phyloP scores from a whole-genome alignment of 768 basidiomycete species.

The Mycena rebaudengoi region DNA sequence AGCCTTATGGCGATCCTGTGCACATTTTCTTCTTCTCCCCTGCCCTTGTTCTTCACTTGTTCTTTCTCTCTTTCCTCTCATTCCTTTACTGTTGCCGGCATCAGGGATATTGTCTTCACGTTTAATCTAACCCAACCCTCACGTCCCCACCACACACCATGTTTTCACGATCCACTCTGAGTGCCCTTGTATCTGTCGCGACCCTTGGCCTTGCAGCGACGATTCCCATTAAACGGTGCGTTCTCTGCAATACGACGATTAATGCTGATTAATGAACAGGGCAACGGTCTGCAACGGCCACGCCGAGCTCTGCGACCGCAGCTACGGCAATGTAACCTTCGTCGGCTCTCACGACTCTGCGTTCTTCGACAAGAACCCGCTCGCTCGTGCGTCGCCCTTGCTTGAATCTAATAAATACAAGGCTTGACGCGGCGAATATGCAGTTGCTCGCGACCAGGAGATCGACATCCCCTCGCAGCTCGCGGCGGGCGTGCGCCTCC shows the following conservation, averaged over 20 bases:
- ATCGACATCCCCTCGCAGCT: constrained; percentile 60
- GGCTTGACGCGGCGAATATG: background rate
- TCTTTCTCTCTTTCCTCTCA: no score
- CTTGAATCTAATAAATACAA: constrained; percentile 20
- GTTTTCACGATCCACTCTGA: constrained; percentile 13
- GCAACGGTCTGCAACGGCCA: constrained; percentile 71
- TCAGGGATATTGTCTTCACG: no score
- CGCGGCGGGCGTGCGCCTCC: constrained; percentile 58
- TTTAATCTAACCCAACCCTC: background rate
- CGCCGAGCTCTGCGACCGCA: constrained; percentile 64
- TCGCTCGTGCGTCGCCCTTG: constrained; percentile 47
- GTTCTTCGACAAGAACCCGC: constrained; percentile 55
- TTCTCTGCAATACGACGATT: background rate
- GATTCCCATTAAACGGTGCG: constrained; percentile 2
- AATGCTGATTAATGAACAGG: constrained; percentile 28
- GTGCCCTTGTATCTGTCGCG: background rate
- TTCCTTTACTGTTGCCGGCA: no score
- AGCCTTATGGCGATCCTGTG: no score
- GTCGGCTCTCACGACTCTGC: constrained; percentile 67
- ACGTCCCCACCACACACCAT: no score
- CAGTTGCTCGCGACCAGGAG: constrained; percentile 56
- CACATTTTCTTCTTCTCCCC: no score
- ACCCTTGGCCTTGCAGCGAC: constrained; percentile 11
- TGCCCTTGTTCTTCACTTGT: no score
- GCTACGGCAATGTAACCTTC: constrained; percentile 61